A percentile compares a stretch with the other conserved stretches of the same genome.
Evolutionary conservation across 805 yeast species (phyloP).

Genomic region (Cyberlindnera samutprakarnensis): DNA sequence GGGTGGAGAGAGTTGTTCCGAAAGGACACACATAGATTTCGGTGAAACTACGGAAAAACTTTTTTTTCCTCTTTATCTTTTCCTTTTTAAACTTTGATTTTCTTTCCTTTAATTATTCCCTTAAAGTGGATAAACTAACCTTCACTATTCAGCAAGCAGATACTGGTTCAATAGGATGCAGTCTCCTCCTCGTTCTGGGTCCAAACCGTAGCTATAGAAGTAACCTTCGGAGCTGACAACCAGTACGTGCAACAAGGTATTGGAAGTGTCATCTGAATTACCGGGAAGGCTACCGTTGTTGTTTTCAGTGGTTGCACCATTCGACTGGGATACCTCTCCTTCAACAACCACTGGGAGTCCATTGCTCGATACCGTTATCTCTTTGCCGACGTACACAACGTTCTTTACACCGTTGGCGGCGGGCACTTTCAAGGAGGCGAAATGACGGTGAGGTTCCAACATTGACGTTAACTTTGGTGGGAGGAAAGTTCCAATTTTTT

Average conservation of each 20-base stretch:
- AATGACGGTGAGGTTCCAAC: slow-evolving; percentile 84
- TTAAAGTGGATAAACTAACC: neutral
- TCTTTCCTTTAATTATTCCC: slow-evolving; percentile 9
- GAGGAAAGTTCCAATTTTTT: slow-evolving; percentile 78
- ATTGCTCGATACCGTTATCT: slow-evolving; percentile 15
- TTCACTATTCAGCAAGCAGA: slow-evolving; percentile 29
- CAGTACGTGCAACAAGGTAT: slow-evolving; percentile 36
- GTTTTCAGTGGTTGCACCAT: neutral
- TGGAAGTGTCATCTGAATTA: neutral
- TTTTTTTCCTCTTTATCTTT: too few species aligned
- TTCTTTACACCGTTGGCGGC: slow-evolving; percentile 37
- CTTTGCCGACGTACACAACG: slow-evolving; percentile 40
- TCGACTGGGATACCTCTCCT: slow-evolving; percentile 1
- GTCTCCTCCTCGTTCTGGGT: slow-evolving; percentile 89
- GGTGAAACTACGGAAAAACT: too few species aligned
- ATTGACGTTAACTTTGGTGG: slow-evolving; percentile 78
- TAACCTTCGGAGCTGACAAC: slow-evolving; percentile 80
- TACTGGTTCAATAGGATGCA: slow-evolving; percentile 74
- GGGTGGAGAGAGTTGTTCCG: too few species aligned
- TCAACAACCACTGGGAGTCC: slow-evolving; percentile 19
- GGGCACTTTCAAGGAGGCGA: slow-evolving; percentile 79
- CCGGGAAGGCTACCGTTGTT: neutral
- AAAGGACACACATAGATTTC: too few species aligned
- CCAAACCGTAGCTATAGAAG: slow-evolving; percentile 73
- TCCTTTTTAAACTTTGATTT: too few species aligned